A percentile compares a stretch with the other conserved stretches of the same genome.
Conservation (phyloP, 495 filamentous ascomycete genomes). For the Aspergillus baeticus region DNA sequence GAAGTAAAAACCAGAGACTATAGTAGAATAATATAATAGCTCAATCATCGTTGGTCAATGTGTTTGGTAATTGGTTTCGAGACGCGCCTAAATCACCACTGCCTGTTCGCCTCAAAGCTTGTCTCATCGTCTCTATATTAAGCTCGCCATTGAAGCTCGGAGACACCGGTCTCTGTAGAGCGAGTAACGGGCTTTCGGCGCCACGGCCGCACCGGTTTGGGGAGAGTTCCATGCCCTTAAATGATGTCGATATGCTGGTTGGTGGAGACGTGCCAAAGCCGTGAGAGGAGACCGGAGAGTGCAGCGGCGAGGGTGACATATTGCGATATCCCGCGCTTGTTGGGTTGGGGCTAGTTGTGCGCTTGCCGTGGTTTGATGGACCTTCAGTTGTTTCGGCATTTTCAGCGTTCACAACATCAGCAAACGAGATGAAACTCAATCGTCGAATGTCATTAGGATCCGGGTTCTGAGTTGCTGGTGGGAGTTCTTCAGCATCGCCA, state of each 20-base stretch:
- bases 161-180: conserved; percentile 2
- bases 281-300: conserved; percentile 11
- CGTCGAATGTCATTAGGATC: conserved; percentile 7
- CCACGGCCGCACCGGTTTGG: conserved; percentile 3
- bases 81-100: conserved; percentile 9
- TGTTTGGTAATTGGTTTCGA: conserved; percentile 5
- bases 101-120: conserved; percentile 12
- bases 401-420: conserved; percentile 14
- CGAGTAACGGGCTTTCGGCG: conserved; percentile 10
- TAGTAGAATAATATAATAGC: too few relatives aligned
- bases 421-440: conserved; percentile 15
- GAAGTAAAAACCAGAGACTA: not conserved
- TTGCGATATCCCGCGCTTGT: not conserved
- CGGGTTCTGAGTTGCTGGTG: not conserved
- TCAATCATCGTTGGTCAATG: conserved; percentile 5
- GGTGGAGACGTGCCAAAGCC: conserved; percentile 13
- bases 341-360: not conserved
- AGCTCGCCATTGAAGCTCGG: conserved; percentile 9
- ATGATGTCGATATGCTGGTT: conserved; percentile 12
- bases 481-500: conserved; percentile 3
- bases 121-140: conserved; percentile 14
- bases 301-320: conserved; percentile 8
- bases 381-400: conserved; percentile 10
- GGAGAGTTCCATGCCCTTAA: conserved; percentile 13
- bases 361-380: not conserved